Conservation (phyloP, 768 basidiomycete genomes). For the Agrocybe pediades region DNA sequence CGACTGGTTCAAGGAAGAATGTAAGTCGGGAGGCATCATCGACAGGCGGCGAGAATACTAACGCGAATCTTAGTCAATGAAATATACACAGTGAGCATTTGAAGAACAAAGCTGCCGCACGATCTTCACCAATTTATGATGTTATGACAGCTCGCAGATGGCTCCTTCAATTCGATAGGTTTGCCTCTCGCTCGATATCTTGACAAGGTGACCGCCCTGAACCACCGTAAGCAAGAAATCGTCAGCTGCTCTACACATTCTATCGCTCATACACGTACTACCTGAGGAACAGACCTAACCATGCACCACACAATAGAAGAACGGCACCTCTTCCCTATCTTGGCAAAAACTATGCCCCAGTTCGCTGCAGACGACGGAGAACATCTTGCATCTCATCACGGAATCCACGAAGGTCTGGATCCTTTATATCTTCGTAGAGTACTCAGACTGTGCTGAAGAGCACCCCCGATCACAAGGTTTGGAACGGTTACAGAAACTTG, state of each 20-base stretch:
- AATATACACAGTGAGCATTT: slow-evolving; percentile 39
- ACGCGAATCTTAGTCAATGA: slow-evolving; percentile 37
- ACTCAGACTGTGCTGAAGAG: not conserved
- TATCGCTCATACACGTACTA: slow-evolving; percentile 18
- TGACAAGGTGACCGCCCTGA: slow-evolving; percentile 35
- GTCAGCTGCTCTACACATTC: not conserved
- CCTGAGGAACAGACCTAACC: slow-evolving; percentile 46
- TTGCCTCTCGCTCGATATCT: slow-evolving; percentile 46
- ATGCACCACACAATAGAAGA: slow-evolving; percentile 61
- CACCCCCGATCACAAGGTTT: slow-evolving; percentile 36
- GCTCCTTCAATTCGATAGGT: slow-evolving; percentile 46
- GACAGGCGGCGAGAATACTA: not conserved
- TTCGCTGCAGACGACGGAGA: slow-evolving; percentile 43
- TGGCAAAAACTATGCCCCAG: slow-evolving; percentile 50
- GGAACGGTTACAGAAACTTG: slow-evolving; percentile 39
- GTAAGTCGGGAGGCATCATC: too few species aligned
- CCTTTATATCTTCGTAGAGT: not conserved
- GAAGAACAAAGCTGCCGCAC: not conserved
- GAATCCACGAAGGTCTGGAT: slow-evolving; percentile 52
- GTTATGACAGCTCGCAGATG: slow-evolving; percentile 47
- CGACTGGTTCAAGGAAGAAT: slow-evolving; percentile 49
- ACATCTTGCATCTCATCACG: slow-evolving; percentile 51
- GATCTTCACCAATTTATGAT: not conserved
- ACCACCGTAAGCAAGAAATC: slow-evolving; percentile 35
- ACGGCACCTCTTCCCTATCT: slow-evolving; percentile 48